These are phyloP conservation scores for Mycena maculata DNA, from an alignment of 768 basidiomycete genomes.

Conservation along the genomic window DNA sequence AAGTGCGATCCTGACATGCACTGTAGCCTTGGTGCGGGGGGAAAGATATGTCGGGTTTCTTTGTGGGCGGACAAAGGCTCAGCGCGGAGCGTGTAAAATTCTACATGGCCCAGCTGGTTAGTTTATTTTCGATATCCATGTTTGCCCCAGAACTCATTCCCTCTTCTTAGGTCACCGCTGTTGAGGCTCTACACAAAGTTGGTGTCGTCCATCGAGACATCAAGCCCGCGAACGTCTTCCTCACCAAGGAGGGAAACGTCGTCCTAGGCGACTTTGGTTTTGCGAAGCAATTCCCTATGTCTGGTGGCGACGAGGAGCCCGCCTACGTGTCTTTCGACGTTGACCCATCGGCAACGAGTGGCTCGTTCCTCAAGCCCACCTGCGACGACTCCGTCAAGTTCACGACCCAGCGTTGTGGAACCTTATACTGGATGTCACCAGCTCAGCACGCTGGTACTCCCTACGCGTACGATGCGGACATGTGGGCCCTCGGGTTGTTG, in stretches of 20 bases:
- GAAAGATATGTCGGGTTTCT: not conserved
- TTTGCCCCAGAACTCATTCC: not conserved
- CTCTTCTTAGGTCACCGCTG: slow-evolving; percentile 1
- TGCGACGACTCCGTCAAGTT: not conserved
- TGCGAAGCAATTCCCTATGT: not conserved
- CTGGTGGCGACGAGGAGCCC: too few species aligned
- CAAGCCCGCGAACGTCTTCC: slow-evolving; percentile 3
- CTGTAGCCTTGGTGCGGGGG: slow-evolving; percentile 12
- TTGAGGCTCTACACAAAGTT: not conserved
- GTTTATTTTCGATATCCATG: not conserved
- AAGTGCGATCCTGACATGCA: not conserved
- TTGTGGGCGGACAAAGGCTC: not conserved
- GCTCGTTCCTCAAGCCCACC: not conserved
- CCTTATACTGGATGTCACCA: slow-evolving; percentile 13
- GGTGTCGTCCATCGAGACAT: slow-evolving; percentile 11
- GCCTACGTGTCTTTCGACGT: not conserved
- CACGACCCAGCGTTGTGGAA: not conserved
- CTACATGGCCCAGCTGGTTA: slow-evolving; percentile 8
- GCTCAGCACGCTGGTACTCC: not conserved
- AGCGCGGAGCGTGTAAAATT: not conserved
- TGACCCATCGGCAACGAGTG: not conserved
- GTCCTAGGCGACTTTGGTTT: slow-evolving; percentile 13
- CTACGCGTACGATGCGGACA: slow-evolving; percentile 9
- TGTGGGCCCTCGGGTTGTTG: slow-evolving; percentile 6
- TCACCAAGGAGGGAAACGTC: slow-evolving; percentile 9